Evolutionary conservation across 306 rosid species (phyloP).

Genomic region (Cucumis sativus): DNA sequence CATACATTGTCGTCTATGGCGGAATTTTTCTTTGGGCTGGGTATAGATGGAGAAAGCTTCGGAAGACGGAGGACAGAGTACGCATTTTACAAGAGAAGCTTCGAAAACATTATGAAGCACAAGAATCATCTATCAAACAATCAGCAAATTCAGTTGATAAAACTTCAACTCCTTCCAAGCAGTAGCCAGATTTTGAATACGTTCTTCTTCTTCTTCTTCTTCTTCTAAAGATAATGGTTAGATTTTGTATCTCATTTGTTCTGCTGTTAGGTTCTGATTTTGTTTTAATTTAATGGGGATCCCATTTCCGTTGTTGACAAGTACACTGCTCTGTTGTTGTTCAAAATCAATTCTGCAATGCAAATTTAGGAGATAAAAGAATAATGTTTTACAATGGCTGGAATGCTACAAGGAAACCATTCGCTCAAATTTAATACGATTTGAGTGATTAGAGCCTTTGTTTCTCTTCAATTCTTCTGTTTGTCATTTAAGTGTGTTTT

Average conservation of each 20-base stretch:
- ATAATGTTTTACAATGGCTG: not conserved
- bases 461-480: not conserved
- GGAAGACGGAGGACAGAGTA: constrained; percentile 63
- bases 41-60: constrained; percentile 78
- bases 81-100: constrained; percentile 45
- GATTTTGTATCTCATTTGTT: not conserved
- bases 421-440: not conserved
- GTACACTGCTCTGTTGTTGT: not conserved
- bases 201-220: not conserved
- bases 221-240: not conserved
- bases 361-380: not conserved
- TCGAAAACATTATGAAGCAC: constrained; percentile 40
- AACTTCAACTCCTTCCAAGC: constrained; percentile 18
- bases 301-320: not conserved
- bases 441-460: not conserved
- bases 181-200: constrained; percentile 8
- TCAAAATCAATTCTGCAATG: not conserved
- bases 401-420: not conserved
- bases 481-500: not conserved
- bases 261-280: not conserved
- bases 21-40: constrained; percentile 52
- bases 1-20: constrained; percentile 69
- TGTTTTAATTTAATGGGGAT: not conserved
- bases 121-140: constrained; percentile 36
- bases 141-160: constrained; percentile 31